Evolutionary conservation across 352 stramenopile species (phyloP), one percentile per base, ranked within the genome.

Genomic region (Phytophthora ramorum): DNA sequence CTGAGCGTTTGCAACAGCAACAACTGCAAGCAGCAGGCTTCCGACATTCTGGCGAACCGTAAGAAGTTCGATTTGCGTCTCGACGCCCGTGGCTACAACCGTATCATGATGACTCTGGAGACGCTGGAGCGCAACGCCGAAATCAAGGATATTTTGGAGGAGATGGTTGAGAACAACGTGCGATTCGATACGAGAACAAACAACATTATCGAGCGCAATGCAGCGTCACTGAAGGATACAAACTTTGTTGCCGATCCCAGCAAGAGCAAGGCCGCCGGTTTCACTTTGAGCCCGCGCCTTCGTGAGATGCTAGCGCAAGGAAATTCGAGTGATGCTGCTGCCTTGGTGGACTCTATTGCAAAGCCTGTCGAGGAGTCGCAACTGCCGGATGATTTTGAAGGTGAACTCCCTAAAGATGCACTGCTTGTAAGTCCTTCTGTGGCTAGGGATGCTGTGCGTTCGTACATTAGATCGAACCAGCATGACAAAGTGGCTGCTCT

Each of bases 11-110:
- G 82, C 63, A 74, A 73, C 34, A 77, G 75, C 71, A 90, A 90
- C 65, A 78, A 89, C 62, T 93, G 85, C 66, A 67, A 73, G 19
- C 77, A 92, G 59, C 79, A 93, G 51, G 83, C 85, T 6, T 63
- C 75, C 17, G 83, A 92, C 65, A 91, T 93, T 43, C 59, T 93
- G 34, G 78, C 77, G 7, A 93, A 93, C 68, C 83, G 85, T 63
- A 89, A 85, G 62, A 87, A 84, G 43, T 94, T 94, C 49, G 78
- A 91, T 61, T 62, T 94, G 51, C 64, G 69, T 32, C 71, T 94
- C 12, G 73, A 94, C 52, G 78, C 85, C 13, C 78, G 79, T 58
- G 83, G 71, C 19, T 94, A 90, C 69, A 94, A 94, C 54, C 75
- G 69, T 28, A 89, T 94, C 54, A 63, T 94, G 50, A 73, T 77